Evolutionary conservation across 768 basidiomycete genomes (phyloP).

Genomic region (Strobilomyces confusus): DNA sequence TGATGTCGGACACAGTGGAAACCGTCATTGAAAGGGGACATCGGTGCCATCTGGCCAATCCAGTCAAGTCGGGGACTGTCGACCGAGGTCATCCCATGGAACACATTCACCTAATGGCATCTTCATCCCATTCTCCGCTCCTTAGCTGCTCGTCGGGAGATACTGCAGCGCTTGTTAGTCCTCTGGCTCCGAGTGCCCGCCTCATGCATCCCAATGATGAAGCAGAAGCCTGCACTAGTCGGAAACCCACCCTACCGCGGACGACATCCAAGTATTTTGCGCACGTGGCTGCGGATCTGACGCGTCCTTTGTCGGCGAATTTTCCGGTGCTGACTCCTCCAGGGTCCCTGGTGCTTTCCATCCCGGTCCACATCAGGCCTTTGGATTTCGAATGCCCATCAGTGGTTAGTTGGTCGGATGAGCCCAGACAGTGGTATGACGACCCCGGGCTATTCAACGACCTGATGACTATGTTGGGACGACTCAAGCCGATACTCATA

Average conservation of each 20-base stretch:
- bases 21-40: conserved; percentile 4
- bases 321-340: not conserved
- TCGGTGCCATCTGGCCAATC: no score
- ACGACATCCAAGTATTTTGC: conserved; percentile 24
- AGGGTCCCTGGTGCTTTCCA: not conserved
- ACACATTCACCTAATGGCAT: not conserved
- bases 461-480: conserved; percentile 24
- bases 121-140: conserved; percentile 8
- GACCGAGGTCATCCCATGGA: not conserved
- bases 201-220: no score
- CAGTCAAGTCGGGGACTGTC: not conserved
- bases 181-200: not conserved
- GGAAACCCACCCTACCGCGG: not conserved
- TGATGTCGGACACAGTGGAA: conserved; percentile 5
- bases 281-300: not conserved
- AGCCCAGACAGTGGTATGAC: not conserved
- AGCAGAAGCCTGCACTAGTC: not conserved
- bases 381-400: conserved; percentile 4
- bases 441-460: conserved; percentile 15
- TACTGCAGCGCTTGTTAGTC: no score
- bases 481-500: conserved; percentile 30
- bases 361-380: conserved; percentile 7
- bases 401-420: not conserved
- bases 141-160: not conserved
- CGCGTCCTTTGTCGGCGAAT: not conserved